phyloP scores from a whole-genome alignment of 2,329 filamentous ascomycete genomes.

The Colletotrichum ledebouriae region DNA sequence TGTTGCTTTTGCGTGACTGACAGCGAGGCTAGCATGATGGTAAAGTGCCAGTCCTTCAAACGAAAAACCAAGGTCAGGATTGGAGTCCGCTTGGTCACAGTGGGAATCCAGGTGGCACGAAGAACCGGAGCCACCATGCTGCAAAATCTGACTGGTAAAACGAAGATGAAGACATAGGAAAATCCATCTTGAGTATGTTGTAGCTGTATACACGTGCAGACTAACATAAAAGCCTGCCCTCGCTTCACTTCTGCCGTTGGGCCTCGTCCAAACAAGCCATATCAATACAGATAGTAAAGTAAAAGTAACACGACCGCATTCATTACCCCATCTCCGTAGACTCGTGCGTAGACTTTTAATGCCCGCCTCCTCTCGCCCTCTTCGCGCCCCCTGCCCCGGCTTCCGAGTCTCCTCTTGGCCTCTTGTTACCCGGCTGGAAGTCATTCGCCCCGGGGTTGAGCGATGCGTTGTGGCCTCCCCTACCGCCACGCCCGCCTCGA shows the following conservation, averaged over 20 bases:
- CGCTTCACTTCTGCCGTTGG: slow-evolving; percentile 16
- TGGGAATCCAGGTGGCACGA: too few relatives aligned
- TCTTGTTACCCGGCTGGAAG: slow-evolving; percentile 70
- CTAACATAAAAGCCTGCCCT: slow-evolving; percentile 4
- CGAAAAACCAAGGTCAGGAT: too few relatives aligned
- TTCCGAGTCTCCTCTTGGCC: slow-evolving; percentile 67
- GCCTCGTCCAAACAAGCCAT: slow-evolving; percentile 7
- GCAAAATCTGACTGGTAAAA: too few relatives aligned
- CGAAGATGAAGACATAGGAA: slow-evolving; percentile 27
- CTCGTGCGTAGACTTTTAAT: slow-evolving; percentile 30
- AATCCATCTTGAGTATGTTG: slow-evolving; percentile 34
- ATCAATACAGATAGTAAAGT: slow-evolving; percentile 35
- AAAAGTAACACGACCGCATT: slow-evolving; percentile 1
- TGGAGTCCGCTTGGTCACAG: too few relatives aligned
- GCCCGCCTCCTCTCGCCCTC: slow-evolving; percentile 57
- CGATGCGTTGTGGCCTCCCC: slow-evolving; percentile 55
- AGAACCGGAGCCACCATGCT: too few relatives aligned
- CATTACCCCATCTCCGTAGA: slow-evolving; percentile 7
- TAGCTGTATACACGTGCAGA: slow-evolving; percentile 35
- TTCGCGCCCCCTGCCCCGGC: slow-evolving; percentile 56
- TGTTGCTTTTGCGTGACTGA: too few relatives aligned
- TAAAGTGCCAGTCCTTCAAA: too few relatives aligned
- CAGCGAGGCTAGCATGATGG: too few relatives aligned
- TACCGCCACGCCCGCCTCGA: slow-evolving; percentile 57
- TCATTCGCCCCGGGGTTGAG: slow-evolving; percentile 68